phyloP scores from a whole-genome alignment of 352 stramenopile genomes.

The Phytophthora sp. region DNA sequence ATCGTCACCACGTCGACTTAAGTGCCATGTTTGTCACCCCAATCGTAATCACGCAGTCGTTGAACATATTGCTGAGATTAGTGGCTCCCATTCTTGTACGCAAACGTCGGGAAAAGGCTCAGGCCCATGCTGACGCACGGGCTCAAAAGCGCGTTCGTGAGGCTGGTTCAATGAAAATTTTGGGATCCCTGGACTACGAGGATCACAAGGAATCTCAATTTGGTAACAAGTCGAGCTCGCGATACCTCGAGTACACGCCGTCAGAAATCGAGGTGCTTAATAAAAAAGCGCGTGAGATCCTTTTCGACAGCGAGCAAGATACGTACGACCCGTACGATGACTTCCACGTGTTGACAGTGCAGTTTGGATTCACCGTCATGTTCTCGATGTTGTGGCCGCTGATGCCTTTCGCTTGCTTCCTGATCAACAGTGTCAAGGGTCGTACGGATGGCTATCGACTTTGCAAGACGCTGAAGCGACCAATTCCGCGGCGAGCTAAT shows the following conservation, averaged over 20 bases:
- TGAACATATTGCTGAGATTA: slow-evolving; percentile 81
- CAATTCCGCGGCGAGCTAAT: slow-evolving; percentile 71
- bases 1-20: slow-evolving; percentile 83
- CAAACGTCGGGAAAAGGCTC: slow-evolving; percentile 63
- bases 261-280: slow-evolving; percentile 72
- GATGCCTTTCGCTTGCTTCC: slow-evolving; percentile 76
- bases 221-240: slow-evolving; percentile 68
- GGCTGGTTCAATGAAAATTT: slow-evolving; percentile 80
- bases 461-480: slow-evolving; percentile 73
- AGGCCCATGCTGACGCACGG: slow-evolving; percentile 60
- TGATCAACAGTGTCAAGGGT: slow-evolving; percentile 76
- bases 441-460: slow-evolving; percentile 71
- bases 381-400: slow-evolving; percentile 82
- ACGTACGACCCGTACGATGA: slow-evolving; percentile 82
- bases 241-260: slow-evolving; percentile 69
- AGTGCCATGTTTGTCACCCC: slow-evolving; percentile 88
- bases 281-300: slow-evolving; percentile 66
- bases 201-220: slow-evolving; percentile 75
- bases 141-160: slow-evolving; percentile 75
- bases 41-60: slow-evolving; percentile 82
- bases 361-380: slow-evolving; percentile 82
- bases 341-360: slow-evolving; percentile 73
- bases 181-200: slow-evolving; percentile 82
- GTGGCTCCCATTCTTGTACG: slow-evolving; percentile 74
- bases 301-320: slow-evolving; percentile 78